Conservation (phyloP, 352 stramenopile species). For the Phytophthora constricta region DNA sequence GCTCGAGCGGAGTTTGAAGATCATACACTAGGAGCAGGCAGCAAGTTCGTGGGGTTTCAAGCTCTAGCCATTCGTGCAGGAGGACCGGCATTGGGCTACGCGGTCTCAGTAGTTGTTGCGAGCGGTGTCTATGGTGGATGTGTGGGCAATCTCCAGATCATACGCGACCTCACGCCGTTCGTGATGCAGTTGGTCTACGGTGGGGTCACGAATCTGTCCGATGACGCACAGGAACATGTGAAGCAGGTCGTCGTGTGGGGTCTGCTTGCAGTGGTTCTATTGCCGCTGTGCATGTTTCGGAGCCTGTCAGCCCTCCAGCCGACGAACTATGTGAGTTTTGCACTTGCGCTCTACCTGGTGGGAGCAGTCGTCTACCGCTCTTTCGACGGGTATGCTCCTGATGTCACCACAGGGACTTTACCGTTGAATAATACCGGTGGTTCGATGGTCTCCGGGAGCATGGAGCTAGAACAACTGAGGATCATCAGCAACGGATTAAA, state of each 20-base stretch:
- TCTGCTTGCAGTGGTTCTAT: constrained; percentile 46
- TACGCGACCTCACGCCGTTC: constrained; percentile 65
- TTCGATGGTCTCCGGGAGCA: constrained; percentile 12
- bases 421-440: constrained; percentile 20
- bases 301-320: constrained; percentile 63
- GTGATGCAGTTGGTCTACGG: constrained; percentile 46
- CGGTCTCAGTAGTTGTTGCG: constrained; percentile 61
- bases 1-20: constrained; percentile 64
- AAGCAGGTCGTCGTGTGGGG: constrained; percentile 48
- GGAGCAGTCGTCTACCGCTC: constrained; percentile 55
- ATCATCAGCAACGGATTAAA: not conserved
- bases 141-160: constrained; percentile 72
- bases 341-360: constrained; percentile 66
- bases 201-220: constrained; percentile 9
- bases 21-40: constrained; percentile 51
- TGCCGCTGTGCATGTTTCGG: constrained; percentile 69
- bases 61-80: constrained; percentile 32
- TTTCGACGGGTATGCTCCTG: constrained; percentile 17
- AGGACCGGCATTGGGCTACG: constrained; percentile 45
- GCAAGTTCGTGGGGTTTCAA: constrained; percentile 43
- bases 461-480: not conserved
- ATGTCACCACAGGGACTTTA: not conserved
- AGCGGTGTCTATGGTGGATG: constrained; percentile 65
- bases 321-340: constrained; percentile 75
- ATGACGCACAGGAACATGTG: constrained; percentile 18